These are phyloP conservation scores for Phytophthora sojae DNA, from an alignment of 352 stramenopile species.

Conservation along the genomic window DNA sequence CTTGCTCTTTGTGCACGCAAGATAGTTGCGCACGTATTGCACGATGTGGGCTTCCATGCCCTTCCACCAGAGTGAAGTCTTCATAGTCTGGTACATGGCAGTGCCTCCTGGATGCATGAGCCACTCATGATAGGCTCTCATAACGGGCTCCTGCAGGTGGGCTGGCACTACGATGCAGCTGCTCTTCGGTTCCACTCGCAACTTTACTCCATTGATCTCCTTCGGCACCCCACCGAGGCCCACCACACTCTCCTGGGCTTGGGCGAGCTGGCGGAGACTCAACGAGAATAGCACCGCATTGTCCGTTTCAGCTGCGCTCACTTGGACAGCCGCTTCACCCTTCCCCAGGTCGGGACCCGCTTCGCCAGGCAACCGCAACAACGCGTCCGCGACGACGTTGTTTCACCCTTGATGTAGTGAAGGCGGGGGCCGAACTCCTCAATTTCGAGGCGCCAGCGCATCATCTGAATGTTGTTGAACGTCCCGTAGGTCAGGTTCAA, in stretches of 20 bases:
- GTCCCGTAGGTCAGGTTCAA: constrained; percentile 13
- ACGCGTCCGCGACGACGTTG: constrained; percentile 11
- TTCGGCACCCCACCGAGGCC: neutral
- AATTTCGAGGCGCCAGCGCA: constrained; percentile 12
- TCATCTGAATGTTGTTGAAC: constrained; percentile 18
- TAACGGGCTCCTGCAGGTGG: neutral
- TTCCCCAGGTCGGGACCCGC: neutral
- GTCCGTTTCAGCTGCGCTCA: neutral
- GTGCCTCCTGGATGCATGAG: no score
- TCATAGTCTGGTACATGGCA: no score
- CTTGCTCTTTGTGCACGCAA: constrained; percentile 1
- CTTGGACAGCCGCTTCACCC: neutral
- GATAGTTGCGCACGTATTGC: neutral
- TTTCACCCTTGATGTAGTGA: constrained; percentile 9
- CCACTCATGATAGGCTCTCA: constrained; percentile 4
- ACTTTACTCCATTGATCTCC: constrained; percentile 10
- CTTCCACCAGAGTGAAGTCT: no score
- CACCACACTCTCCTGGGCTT: neutral
- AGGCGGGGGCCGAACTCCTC: constrained; percentile 7
- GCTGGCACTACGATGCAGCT: neutral
- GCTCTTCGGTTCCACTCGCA: neutral
- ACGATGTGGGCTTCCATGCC: neutral
- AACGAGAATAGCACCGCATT: neutral
- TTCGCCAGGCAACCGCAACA: constrained; percentile 6
- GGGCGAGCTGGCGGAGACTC: neutral